A percentile compares a stretch with the other conserved stretches of the same genome.
phyloP scores from a whole-genome alignment of 805 yeast species.

The Lachancea quebecensis region DNA sequence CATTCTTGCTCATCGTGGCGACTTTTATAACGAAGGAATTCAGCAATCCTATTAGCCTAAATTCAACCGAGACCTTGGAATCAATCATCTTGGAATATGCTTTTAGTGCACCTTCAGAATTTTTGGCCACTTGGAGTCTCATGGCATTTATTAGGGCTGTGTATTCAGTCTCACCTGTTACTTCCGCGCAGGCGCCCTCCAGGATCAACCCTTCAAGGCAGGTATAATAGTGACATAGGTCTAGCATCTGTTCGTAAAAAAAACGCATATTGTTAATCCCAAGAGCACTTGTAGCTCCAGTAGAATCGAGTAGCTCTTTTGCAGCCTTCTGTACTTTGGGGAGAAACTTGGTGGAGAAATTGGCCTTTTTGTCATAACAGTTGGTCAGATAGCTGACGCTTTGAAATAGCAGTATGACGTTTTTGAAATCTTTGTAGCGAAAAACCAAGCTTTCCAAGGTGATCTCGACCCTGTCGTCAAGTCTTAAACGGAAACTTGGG shows the following conservation, averaged over 20 bases:
- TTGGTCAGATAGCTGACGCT: slow-evolving; percentile 30
- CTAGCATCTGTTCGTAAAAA: slow-evolving; percentile 16
- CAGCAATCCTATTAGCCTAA: slow-evolving; percentile 17
- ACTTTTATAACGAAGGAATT: slow-evolving; percentile 16
- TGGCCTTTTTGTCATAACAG: slow-evolving; percentile 27
- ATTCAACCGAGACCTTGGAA: background rate
- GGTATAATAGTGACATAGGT: slow-evolving; percentile 19
- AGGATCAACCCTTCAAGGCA: slow-evolving; percentile 7
- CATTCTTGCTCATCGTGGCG: slow-evolving; percentile 2
- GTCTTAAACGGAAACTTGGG: slow-evolving; percentile 7
- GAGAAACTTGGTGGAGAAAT: slow-evolving; percentile 25
- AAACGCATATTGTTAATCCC: slow-evolving; percentile 3
- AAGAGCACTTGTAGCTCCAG: slow-evolving; percentile 5
- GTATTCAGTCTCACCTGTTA: slow-evolving; percentile 6
- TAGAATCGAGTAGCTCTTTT: slow-evolving; percentile 9
- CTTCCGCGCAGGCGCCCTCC: slow-evolving; percentile 1
- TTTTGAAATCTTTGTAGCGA: slow-evolving; percentile 24
- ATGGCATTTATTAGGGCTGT: slow-evolving; percentile 9
- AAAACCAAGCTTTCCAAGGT: slow-evolving; percentile 16
- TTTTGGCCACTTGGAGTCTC: slow-evolving; percentile 13
- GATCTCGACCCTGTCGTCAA: slow-evolving; percentile 12
- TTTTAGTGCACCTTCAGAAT: slow-evolving; percentile 8
- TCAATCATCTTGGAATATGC: slow-evolving; percentile 3
- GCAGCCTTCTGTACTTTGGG: slow-evolving; percentile 25
- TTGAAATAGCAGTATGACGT: slow-evolving; percentile 24